These are phyloP conservation scores for Pichia sp. DNA, from an alignment of 1,139 yeast genomes.

Conservation along the genomic window DNA sequence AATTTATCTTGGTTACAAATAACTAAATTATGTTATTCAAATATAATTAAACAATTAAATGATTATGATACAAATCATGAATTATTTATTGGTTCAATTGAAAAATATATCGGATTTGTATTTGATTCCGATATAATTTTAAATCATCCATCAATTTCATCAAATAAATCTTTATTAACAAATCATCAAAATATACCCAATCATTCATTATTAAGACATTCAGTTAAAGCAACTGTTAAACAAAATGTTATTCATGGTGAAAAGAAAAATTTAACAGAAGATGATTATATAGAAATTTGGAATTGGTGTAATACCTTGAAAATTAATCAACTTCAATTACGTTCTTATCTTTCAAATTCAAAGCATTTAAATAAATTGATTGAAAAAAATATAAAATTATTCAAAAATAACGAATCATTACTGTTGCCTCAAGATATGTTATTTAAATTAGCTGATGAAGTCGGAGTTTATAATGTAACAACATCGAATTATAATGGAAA, in stretches of 20 bases:
- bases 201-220: neutral
- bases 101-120: conserved; percentile 13
- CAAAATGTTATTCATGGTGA: conserved; percentile 15
- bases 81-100: conserved; percentile 11
- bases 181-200: too few species aligned
- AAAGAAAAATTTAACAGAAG: conserved; percentile 11
- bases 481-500: neutral
- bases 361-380: conserved; percentile 9
- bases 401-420: neutral
- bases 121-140: conserved; percentile 14
- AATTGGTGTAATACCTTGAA: conserved; percentile 5
- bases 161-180: too few species aligned
- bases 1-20: conserved; percentile 11
- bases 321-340: conserved; percentile 12
- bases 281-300: conserved; percentile 14
- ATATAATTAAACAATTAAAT: conserved; percentile 6
- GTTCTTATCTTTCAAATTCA: conserved; percentile 13
- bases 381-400: neutral
- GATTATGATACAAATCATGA: conserved; percentile 4
- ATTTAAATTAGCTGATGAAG: conserved; percentile 9
- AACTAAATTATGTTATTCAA: neutral
- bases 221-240: conserved; percentile 7
- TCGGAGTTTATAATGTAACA: neutral
- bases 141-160: too few species aligned
- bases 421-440: conserved; percentile 11